Conservation (phyloP, 331 rosid species). For the Cydonia oblonga region DNA sequence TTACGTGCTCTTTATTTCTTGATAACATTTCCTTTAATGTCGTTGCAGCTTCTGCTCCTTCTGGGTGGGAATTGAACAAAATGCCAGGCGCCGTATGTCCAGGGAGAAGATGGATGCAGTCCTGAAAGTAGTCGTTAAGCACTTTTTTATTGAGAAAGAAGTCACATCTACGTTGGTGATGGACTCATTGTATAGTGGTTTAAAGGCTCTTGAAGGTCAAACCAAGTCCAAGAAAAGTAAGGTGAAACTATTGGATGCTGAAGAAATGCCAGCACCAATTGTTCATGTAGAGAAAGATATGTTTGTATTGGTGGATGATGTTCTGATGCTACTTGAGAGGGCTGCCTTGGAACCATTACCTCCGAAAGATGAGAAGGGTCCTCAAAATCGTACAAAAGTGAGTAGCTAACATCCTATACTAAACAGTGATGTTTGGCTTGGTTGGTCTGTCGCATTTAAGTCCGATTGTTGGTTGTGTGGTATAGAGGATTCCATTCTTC, state of each 20-base stretch:
- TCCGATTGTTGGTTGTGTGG: background rate
- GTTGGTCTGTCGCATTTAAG: background rate
- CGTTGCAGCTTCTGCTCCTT: slow-evolving; percentile 68
- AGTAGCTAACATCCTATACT: slow-evolving; percentile 13
- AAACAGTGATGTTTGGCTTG: background rate
- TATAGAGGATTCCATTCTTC: background rate
- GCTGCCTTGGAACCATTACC: slow-evolving; percentile 97
- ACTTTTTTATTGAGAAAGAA: slow-evolving; percentile 94
- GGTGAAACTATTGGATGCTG: slow-evolving; percentile 56
- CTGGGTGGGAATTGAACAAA: slow-evolving; percentile 93
- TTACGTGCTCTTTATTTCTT: background rate
- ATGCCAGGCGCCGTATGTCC: slow-evolving; percentile 76
- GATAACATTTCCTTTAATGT: background rate
- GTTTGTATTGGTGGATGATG: slow-evolving; percentile 91
- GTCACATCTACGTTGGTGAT: slow-evolving; percentile 95
- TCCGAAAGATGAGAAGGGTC: slow-evolving; percentile 99
- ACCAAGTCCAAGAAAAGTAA: slow-evolving; percentile 46
- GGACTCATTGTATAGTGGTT: slow-evolving; percentile 95
- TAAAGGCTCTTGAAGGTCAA: slow-evolving; percentile 96
- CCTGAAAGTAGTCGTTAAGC: slow-evolving; percentile 85
- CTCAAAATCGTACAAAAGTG: slow-evolving; percentile 98
- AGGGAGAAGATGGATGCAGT: slow-evolving; percentile 82
- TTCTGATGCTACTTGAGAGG: slow-evolving; percentile 75
- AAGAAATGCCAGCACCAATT: slow-evolving; percentile 85
- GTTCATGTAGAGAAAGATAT: slow-evolving; percentile 74